Evolutionary conservation across 2,329 filamentous ascomycete species (phyloP).

Genomic region (Fusarium sp.): DNA sequence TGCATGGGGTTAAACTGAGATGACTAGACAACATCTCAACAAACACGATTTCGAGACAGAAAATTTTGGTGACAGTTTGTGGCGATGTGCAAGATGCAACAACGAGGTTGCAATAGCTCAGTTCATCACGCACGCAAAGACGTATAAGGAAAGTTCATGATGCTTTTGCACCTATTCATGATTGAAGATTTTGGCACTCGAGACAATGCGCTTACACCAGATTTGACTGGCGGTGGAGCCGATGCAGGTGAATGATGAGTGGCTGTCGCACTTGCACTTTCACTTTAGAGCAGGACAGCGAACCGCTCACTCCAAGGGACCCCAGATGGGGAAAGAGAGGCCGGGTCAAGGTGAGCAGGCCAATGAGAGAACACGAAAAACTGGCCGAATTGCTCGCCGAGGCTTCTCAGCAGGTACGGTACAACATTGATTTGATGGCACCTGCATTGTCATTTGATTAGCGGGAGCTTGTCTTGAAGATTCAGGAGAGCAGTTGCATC

Average conservation of each 20-base stretch:
- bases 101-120: neutral
- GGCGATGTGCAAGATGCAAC: neutral
- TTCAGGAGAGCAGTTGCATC: neutral
- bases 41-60: neutral
- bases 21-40: conserved; percentile 2
- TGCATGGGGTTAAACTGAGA: conserved; percentile 8
- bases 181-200: neutral
- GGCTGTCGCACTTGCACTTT: conserved; percentile 1
- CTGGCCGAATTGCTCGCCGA: conserved; percentile 17
- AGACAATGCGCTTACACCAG: conserved; percentile 26
- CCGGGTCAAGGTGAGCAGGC: neutral
- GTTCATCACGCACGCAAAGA: neutral
- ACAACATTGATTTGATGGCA: conserved; percentile 19
- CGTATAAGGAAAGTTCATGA: conserved; percentile 19
- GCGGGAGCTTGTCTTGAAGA: conserved; percentile 1
- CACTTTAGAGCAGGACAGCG: conserved; percentile 10
- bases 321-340: conserved; percentile 31
- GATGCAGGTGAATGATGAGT: conserved; percentile 15
- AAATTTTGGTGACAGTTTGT: neutral
- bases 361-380: conserved; percentile 18
- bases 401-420: conserved; percentile 26
- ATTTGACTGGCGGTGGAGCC: conserved; percentile 24
- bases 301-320: conserved; percentile 22
- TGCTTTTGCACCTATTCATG: conserved; percentile 18
- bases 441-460: conserved; percentile 21